Evolutionary conservation across 768 basidiomycete genomes (phyloP).

Genomic region (Pleurotus tuoliensis): DNA sequence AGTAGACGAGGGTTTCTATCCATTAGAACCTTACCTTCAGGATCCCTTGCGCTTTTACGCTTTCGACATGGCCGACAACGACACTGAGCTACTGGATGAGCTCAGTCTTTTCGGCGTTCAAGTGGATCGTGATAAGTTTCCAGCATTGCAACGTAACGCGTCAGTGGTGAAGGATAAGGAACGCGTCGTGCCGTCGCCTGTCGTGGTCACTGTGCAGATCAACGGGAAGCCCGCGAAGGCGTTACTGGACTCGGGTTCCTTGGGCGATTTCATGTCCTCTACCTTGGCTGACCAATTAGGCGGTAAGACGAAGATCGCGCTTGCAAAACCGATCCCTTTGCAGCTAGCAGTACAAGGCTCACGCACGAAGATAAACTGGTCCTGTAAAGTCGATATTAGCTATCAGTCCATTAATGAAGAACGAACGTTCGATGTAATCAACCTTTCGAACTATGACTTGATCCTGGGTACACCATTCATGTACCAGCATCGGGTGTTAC

Average conservation of each 20-base stretch:
- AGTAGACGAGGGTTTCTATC: no score
- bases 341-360: slow-evolving; percentile 41
- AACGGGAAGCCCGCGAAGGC: slow-evolving; percentile 30
- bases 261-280: slow-evolving; percentile 38
- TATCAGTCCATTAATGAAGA: slow-evolving; percentile 31
- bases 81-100: background rate
- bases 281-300: slow-evolving; percentile 33
- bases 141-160: slow-evolving; percentile 21
- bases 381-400: slow-evolving; percentile 17
- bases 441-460: slow-evolving; percentile 35
- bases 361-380: slow-evolving; percentile 28
- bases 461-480: slow-evolving; percentile 39
- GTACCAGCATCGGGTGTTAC: slow-evolving; percentile 22
- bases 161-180: slow-evolving; percentile 14
- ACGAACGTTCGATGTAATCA: slow-evolving; percentile 31
- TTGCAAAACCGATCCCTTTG: slow-evolving; percentile 28
- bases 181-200: slow-evolving; percentile 23
- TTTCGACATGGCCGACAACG: background rate
- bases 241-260: slow-evolving; percentile 33
- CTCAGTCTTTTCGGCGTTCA: background rate
- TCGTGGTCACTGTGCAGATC: slow-evolving; percentile 25
- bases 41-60: background rate
- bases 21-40: no score
- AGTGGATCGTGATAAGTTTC: background rate
- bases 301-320: slow-evolving; percentile 12